These are phyloP conservation scores for Articulospora tetracladia DNA, from an alignment of 495 filamentous ascomycete species.

Conservation along the genomic window DNA sequence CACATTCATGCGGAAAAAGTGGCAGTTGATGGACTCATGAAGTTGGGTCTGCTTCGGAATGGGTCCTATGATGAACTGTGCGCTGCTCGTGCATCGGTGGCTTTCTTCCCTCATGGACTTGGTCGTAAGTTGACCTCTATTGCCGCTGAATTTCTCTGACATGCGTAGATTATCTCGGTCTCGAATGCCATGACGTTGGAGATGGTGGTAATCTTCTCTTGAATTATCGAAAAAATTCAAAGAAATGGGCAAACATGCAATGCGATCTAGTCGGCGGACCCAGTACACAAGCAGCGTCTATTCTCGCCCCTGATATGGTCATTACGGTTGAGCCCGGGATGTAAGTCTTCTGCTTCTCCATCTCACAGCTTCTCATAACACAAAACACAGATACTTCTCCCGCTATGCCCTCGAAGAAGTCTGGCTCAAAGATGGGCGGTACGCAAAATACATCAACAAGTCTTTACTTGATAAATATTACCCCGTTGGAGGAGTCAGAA, in stretches of 20 bases:
- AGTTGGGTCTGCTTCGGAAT: conserved; percentile 60
- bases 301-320: conserved; percentile 75
- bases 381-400: conserved; percentile 52
- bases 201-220: conserved; percentile 20
- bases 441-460: conserved; percentile 69
- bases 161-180: conserved; percentile 64
- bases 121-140: conserved; percentile 11
- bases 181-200: conserved; percentile 82
- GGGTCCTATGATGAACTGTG: conserved; percentile 62
- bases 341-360: conserved; percentile 12
- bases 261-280: conserved; percentile 41
- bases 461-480: conserved; percentile 67
- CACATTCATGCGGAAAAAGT: conserved; percentile 70
- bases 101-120: conserved; percentile 90
- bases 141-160: conserved; percentile 34
- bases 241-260: conserved; percentile 6
- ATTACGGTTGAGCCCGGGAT: conserved; percentile 88
- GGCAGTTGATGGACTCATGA: conserved; percentile 63
- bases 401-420: conserved; percentile 55
- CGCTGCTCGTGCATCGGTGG: conserved; percentile 60
- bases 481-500: conserved; percentile 79
- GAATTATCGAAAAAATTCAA: neutral
- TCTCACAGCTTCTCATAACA: conserved; percentile 12
- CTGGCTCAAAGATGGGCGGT: conserved; percentile 57
- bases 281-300: conserved; percentile 71